These are phyloP conservation scores for Eucommia ulmoides DNA, from an alignment of 257 asterid genomes.

Conservation along the genomic window DNA sequence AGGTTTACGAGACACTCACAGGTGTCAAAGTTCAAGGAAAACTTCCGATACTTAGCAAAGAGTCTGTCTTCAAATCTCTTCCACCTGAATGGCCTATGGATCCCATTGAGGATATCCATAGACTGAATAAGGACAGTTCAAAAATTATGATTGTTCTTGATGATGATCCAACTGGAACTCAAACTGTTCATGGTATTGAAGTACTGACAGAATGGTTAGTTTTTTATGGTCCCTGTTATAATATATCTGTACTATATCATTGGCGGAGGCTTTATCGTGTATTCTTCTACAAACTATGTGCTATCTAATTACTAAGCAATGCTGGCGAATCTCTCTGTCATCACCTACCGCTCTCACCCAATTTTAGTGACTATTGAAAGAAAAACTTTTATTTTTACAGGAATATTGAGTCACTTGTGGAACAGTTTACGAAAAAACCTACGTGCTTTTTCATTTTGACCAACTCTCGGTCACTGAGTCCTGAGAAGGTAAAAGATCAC, in stretches of 20 bases:
- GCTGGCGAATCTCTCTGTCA: no score
- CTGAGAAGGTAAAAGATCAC: conserved; percentile 59
- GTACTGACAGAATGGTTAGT: conserved; percentile 97
- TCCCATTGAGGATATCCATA: conserved; percentile 50
- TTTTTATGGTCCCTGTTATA: conserved; percentile 8
- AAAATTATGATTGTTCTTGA: conserved; percentile 89
- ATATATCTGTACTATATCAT: background rate
- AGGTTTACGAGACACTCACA: conserved; percentile 92
- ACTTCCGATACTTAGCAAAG: conserved; percentile 52
- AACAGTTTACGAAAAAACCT: conserved; percentile 53
- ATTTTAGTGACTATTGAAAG: no score
- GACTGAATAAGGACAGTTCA: conserved; percentile 40
- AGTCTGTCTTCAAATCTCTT: conserved; percentile 55
- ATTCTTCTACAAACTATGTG: no score
- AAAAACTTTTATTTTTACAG: no score
- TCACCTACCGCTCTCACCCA: no score
- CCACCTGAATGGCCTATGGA: conserved; percentile 80
- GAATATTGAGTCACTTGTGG: conserved; percentile 67
- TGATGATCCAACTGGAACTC: conserved; percentile 99
- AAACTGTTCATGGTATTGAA: conserved; percentile 88
- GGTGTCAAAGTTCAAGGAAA: conserved; percentile 90
- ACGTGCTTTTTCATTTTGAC: conserved; percentile 95
- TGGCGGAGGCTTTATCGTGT: background rate
- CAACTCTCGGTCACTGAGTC: conserved; percentile 72
- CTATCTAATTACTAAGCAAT: no score